Conservation (phyloP, 371 early-diverging fungal genomes). For the Coemansia sp. region DNA sequence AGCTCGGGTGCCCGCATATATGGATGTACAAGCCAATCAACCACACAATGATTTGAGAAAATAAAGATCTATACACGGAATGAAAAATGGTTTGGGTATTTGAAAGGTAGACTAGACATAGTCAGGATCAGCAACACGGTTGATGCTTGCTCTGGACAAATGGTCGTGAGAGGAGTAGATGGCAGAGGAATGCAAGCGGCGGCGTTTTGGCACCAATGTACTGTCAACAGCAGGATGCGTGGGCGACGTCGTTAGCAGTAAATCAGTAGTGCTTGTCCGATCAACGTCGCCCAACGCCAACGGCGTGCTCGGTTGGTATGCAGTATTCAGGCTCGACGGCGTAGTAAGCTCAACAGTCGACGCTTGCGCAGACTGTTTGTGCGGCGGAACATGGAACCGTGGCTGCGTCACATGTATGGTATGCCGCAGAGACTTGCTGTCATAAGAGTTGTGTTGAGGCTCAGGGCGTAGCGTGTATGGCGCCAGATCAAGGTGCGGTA, state of each 20-base stretch:
- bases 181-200: too few species aligned
- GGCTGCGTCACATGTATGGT: neutral
- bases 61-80: neutral
- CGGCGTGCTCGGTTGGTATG: conserved; percentile 7
- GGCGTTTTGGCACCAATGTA: too few species aligned
- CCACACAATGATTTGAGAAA: neutral
- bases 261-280: neutral
- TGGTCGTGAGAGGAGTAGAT: too few species aligned
- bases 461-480: neutral
- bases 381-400: neutral
- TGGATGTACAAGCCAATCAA: conserved; percentile 32
- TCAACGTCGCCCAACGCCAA: neutral
- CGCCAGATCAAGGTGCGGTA: conserved; percentile 11
- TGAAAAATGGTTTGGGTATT: too few species aligned
- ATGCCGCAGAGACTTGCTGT: neutral
- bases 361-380: neutral
- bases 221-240: too few species aligned
- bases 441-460: neutral
- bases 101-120: too few species aligned
- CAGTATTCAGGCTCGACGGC: conserved; percentile 27
- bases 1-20: conserved; percentile 26
- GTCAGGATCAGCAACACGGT: too few species aligned
- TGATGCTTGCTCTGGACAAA: too few species aligned
- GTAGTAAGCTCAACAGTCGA: conserved; percentile 19
- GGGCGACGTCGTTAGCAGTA: too few species aligned